Conservation (phyloP, 768 basidiomycete genomes). For the Leccinum fibrillosum region DNA sequence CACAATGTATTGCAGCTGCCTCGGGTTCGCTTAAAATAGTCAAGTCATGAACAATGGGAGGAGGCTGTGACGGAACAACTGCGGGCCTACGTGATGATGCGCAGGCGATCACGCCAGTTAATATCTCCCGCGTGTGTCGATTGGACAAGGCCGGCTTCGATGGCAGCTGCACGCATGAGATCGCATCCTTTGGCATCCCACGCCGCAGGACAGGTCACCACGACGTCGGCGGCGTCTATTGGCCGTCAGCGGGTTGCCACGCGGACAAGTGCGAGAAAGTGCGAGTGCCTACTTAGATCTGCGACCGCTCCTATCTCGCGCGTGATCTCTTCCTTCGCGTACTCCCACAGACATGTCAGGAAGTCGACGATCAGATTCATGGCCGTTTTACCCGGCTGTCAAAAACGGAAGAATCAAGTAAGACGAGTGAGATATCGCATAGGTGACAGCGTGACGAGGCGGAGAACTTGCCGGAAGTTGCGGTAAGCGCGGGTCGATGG, state of each 20-base stretch:
- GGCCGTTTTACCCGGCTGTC: constrained; percentile 69
- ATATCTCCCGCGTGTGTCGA: constrained; percentile 66
- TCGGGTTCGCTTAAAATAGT: constrained; percentile 54
- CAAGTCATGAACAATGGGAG: not conserved
- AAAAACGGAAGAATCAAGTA: constrained; percentile 1
- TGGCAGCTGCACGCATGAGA: constrained; percentile 83
- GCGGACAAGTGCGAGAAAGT: not conserved
- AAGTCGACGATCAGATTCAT: constrained; percentile 83
- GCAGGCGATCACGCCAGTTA: constrained; percentile 76
- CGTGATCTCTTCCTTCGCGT: constrained; percentile 84
- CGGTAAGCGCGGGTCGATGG: constrained; percentile 76
- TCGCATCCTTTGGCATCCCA: constrained; percentile 87
- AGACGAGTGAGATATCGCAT: not conserved
- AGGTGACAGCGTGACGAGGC: not conserved
- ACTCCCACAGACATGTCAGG: constrained; percentile 79
- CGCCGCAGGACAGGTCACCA: constrained; percentile 85
- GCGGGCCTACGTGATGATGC: constrained; percentile 67
- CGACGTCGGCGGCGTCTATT: constrained; percentile 77
- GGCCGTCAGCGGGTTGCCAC: not conserved
- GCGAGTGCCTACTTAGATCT: constrained; percentile 61
- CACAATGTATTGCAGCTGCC: constrained; percentile 90
- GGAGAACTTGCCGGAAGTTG: constrained; percentile 61
- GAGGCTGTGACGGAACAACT: constrained; percentile 4
- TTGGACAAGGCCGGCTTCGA: constrained; percentile 76
- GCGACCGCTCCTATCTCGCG: constrained; percentile 83